phyloP scores from a whole-genome alignment of 768 basidiomycete species.

The Lactarius indigo region DNA sequence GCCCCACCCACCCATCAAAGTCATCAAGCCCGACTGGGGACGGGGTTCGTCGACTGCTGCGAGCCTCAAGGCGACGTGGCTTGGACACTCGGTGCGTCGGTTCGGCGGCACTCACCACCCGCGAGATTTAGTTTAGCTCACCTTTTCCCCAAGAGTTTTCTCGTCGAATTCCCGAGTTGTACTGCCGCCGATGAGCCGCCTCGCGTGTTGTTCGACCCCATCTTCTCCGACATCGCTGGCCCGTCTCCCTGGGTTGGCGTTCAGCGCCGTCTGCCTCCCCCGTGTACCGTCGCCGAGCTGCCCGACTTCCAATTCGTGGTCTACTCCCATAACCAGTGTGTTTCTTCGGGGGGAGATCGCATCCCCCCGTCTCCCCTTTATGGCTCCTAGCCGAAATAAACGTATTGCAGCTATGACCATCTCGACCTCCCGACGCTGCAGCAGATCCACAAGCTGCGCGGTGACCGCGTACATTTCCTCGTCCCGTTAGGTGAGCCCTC shows the following conservation, averaged over 20 bases:
- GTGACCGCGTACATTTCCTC: constrained; percentile 31
- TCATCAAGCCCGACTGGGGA: constrained; percentile 31
- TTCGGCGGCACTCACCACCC: neutral
- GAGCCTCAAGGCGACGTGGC: constrained; percentile 34
- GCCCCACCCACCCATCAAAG: constrained; percentile 25
- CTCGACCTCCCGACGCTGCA: constrained; percentile 38
- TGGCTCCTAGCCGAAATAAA: too few species aligned
- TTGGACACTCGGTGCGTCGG: constrained; percentile 37
- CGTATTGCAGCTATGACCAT: constrained; percentile 38
- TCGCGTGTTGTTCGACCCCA: constrained; percentile 41
- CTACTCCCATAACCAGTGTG: constrained; percentile 45
- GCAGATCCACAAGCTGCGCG: constrained; percentile 27
- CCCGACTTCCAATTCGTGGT: constrained; percentile 40
- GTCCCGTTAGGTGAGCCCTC: constrained; percentile 37
- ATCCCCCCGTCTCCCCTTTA: too few species aligned
- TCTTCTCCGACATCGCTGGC: constrained; percentile 37
- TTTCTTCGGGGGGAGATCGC: neutral
- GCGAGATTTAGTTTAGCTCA: neutral
- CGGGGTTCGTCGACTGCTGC: neutral
- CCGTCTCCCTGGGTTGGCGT: constrained; percentile 34
- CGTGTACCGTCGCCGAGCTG: constrained; percentile 38
- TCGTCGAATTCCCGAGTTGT: constrained; percentile 31
- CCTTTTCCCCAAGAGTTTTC: constrained; percentile 29
- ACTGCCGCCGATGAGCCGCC: constrained; percentile 24
- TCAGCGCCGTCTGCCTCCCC: constrained; percentile 33